A percentile compares a stretch with the other conserved stretches of the same genome.
Evolutionary conservation across 1,139 yeast genomes (phyloP).

Genomic region (Scheffersomyces illinoinensis): DNA sequence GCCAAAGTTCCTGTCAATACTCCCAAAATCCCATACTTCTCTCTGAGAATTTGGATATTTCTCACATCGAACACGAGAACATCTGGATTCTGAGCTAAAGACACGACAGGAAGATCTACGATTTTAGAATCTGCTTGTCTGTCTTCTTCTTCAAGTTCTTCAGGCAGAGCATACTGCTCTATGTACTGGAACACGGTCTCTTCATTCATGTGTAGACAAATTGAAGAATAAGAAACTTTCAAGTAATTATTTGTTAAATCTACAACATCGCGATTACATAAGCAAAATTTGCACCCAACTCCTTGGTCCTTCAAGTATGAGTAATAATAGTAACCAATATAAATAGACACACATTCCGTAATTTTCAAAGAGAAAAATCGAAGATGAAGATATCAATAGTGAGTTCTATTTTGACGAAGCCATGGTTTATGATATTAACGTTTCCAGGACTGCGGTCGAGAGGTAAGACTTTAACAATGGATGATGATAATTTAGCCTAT

Average conservation of each 20-base stretch:
- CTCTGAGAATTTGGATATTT: conserved; percentile 55
- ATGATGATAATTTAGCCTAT: too few species aligned
- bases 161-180: background rate
- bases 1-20: conserved; percentile 81
- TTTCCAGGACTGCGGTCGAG: too few species aligned
- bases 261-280: background rate
- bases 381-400: background rate
- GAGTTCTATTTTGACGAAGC: background rate
- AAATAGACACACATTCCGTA: background rate
- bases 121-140: background rate
- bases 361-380: background rate
- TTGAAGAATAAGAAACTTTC: background rate
- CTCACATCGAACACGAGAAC: conserved; percentile 53
- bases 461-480: too few species aligned
- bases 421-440: too few species aligned
- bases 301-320: background rate
- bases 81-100: conserved; percentile 14
- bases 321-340: too few species aligned
- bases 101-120: background rate
- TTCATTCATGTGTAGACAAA: background rate
- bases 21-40: conserved; percentile 59
- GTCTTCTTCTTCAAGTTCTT: background rate
- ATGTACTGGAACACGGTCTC: background rate
- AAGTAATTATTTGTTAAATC: too few species aligned
- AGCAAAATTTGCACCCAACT: background rate